phyloP scores from a whole-genome alignment of 176 grass and related monocot species.

The Sorghum bicolor region DNA sequence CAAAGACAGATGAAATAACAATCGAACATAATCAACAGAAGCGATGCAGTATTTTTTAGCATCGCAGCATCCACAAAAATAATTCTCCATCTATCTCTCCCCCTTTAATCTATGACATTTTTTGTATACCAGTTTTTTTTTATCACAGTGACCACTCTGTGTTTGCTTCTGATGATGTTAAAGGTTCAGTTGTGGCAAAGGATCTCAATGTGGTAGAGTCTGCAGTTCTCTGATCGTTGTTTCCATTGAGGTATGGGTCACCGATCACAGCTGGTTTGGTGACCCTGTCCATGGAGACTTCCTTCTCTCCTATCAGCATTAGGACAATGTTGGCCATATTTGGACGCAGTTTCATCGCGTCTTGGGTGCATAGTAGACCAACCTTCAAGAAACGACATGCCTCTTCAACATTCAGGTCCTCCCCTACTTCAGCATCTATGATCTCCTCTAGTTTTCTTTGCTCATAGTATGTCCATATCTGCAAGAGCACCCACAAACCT shows the following conservation, averaged over 20 bases:
- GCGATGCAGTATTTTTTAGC: background rate
- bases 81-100: background rate
- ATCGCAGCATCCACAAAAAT: constrained; percentile 2
- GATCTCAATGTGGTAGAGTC: constrained; percentile 5
- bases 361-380: constrained; percentile 76
- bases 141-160: constrained; percentile 15
- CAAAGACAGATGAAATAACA: background rate
- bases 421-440: constrained; percentile 59
- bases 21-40: background rate
- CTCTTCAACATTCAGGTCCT: constrained; percentile 60
- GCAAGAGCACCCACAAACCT: constrained; percentile 32
- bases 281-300: constrained; percentile 47
- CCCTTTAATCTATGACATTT: background rate
- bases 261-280: constrained; percentile 58
- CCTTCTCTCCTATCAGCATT: constrained; percentile 66
- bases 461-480: constrained; percentile 66
- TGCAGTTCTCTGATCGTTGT: constrained; percentile 5
- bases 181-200: constrained; percentile 16
- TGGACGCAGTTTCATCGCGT: constrained; percentile 67
- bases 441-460: constrained; percentile 52
- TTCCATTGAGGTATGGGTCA: constrained; percentile 46
- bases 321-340: constrained; percentile 49
- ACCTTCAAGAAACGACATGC: constrained; percentile 74
- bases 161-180: constrained; percentile 27
- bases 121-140: background rate